phyloP scores from a whole-genome alignment of 1,284 basidiomycete genomes.

The Laetiporus sulphureus region DNA sequence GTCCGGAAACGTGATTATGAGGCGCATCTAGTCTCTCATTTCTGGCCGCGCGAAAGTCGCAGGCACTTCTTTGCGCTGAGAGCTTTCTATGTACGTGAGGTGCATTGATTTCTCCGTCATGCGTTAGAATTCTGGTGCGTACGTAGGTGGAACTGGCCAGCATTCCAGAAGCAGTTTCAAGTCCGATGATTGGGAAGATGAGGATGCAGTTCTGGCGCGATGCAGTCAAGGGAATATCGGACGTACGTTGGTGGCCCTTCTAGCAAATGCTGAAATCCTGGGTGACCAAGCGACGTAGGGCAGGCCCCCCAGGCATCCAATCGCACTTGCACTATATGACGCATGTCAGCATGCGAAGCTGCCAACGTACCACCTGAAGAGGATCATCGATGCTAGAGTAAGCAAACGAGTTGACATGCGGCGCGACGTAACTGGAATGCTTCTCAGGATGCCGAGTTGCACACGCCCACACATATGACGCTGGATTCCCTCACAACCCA shows the following conservation, averaged over 20 bases:
- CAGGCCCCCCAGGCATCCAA: constrained; percentile 76
- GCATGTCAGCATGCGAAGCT: constrained; percentile 45
- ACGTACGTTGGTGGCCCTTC: constrained; percentile 40
- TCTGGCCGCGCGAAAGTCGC: constrained; percentile 65
- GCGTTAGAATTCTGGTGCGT: constrained; percentile 2
- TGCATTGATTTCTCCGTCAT: neutral
- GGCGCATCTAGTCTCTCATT: constrained; percentile 68
- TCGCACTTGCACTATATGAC: constrained; percentile 70
- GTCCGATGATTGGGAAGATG: constrained; percentile 78
- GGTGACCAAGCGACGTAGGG: constrained; percentile 38
- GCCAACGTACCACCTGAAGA: constrained; percentile 73
- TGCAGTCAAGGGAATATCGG: constrained; percentile 64
- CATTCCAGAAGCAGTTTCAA: constrained; percentile 75
- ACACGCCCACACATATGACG: constrained; percentile 63
- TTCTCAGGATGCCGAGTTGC: constrained; percentile 66
- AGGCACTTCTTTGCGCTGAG: constrained; percentile 77
- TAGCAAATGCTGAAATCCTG: constrained; percentile 7
- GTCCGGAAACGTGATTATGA: constrained; percentile 79
- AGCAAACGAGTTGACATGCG: constrained; percentile 23
- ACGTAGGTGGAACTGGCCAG: constrained; percentile 77
- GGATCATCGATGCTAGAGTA: constrained; percentile 84
- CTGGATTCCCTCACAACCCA: constrained; percentile 65
- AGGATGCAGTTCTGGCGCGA: constrained; percentile 93
- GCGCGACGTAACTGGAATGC: constrained; percentile 3
- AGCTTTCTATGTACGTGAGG: constrained; percentile 79